These are phyloP conservation scores for Rhizopus microsporus DNA, from an alignment of 371 early-diverging fungal species.

Conservation along the genomic window DNA sequence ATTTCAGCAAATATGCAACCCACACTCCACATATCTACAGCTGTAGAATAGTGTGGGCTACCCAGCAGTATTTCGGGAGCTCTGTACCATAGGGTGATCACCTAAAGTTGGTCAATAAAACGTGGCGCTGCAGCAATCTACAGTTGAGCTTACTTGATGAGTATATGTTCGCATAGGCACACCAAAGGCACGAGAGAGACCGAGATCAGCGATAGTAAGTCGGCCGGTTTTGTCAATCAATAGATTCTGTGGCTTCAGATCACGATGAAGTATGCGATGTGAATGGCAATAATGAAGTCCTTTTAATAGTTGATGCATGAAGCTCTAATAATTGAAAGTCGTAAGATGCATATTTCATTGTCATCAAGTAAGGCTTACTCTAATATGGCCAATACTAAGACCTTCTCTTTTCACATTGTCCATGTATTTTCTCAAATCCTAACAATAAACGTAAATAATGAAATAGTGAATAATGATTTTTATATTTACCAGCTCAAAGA, in stretches of 20 bases:
- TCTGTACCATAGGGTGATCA: constrained; percentile 98
- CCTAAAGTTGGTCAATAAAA: constrained; percentile 34
- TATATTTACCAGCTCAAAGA: constrained; percentile 70
- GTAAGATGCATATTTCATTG: neutral
- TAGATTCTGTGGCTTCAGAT: constrained; percentile 92
- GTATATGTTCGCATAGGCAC: constrained; percentile 92
- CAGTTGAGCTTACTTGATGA: constrained; percentile 69
- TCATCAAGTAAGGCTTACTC: constrained; percentile 43
- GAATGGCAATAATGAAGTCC: constrained; percentile 89
- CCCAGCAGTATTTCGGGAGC: constrained; percentile 97
- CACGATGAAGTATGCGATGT: constrained; percentile 89
- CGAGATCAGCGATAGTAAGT: constrained; percentile 96
- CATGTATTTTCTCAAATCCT: constrained; percentile 96
- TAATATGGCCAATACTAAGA: constrained; percentile 65
- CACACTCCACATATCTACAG: constrained; percentile 98
- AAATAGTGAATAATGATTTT: neutral
- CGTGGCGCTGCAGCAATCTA: neutral
- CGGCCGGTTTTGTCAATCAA: constrained; percentile 88
- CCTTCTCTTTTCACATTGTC: constrained; percentile 65
- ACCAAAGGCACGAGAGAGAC: constrained; percentile 88
- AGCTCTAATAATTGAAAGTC: constrained; percentile 68
- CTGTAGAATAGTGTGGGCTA: constrained; percentile 84
- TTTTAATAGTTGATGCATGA: constrained; percentile 83
- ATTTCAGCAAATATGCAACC: constrained; percentile 99
- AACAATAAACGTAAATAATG: neutral